A percentile compares a stretch with the other conserved stretches of the same genome.
Evolutionary conservation across 495 filamentous ascomycete genomes (phyloP).

Genomic region (Hyaloscypha variabilis): DNA sequence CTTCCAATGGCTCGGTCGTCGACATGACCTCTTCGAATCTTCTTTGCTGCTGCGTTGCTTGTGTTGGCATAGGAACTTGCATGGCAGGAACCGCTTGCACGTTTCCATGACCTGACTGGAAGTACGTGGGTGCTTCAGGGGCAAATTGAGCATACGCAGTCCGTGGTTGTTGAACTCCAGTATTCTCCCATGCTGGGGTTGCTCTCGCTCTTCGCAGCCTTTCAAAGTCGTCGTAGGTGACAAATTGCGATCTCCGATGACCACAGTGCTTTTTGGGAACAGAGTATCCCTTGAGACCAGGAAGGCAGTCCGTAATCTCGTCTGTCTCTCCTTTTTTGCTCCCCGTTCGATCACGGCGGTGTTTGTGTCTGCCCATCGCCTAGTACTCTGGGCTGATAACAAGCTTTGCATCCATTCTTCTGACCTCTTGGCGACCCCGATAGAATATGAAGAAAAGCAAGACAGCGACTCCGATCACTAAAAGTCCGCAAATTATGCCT

Average conservation of each 20-base stretch:
- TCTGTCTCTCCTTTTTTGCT: neutral
- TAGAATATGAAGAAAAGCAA: constrained; percentile 3
- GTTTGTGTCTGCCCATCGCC: neutral
- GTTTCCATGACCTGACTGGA: neutral
- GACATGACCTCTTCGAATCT: neutral
- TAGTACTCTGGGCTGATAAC: no score
- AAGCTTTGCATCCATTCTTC: neutral
- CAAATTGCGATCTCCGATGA: neutral
- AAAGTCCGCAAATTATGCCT: constrained; percentile 20
- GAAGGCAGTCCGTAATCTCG: neutral
- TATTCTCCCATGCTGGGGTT: neutral
- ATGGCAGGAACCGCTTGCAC: neutral
- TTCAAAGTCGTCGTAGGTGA: neutral
- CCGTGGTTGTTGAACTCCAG: neutral
- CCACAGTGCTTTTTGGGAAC: neutral
- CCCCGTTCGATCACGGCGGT: neutral
- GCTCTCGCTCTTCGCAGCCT: neutral
- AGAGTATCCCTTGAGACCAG: neutral
- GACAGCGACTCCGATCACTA: constrained; percentile 9
- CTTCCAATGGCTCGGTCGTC: neutral
- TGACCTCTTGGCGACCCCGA: neutral
- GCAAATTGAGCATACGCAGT: neutral
- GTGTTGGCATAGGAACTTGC: neutral
- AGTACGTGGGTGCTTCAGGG: neutral
- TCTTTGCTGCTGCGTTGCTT: neutral